Evolutionary conservation across 495 filamentous ascomycete genomes (phyloP).

Genomic region (Podospora pseudoanserina): DNA sequence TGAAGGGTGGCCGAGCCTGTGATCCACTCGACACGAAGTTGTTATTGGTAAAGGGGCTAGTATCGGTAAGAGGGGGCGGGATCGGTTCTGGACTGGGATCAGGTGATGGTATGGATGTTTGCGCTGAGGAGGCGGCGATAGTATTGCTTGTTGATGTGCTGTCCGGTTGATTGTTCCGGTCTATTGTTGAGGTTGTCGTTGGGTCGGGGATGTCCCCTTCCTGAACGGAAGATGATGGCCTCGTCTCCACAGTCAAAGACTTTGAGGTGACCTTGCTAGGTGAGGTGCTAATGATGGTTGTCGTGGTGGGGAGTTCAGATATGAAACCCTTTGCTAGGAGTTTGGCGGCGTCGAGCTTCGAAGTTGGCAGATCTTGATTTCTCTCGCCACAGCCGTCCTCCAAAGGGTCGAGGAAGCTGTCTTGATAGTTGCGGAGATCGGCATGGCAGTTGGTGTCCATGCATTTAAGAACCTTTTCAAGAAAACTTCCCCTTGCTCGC

Average conservation of each 20-base stretch:
- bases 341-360: slow-evolving; percentile 23
- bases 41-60: slow-evolving; percentile 1
- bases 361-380: slow-evolving; percentile 20
- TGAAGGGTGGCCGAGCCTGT: not conserved
- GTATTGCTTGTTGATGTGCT: not conserved
- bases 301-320: slow-evolving; percentile 15
- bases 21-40: not conserved
- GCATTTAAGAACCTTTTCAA: slow-evolving; percentile 28
- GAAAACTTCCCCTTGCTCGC: slow-evolving; percentile 18
- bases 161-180: not conserved
- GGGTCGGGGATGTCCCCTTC: not conserved
- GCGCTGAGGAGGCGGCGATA: not conserved
- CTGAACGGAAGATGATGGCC: not conserved
- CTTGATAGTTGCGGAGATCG: slow-evolving; percentile 22
- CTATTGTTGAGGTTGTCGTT: not conserved
- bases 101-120: not conserved
- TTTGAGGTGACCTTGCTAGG: not conserved
- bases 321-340: slow-evolving; percentile 23
- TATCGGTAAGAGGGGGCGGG: not conserved
- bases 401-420: slow-evolving; percentile 25
- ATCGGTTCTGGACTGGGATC: not conserved
- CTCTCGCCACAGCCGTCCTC: slow-evolving; percentile 22
- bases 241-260: not conserved
- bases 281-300: not conserved
- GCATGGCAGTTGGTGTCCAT: slow-evolving; percentile 30